Percentiles rank a stretch among this genome's conserved stretches.
phyloP scores from a whole-genome alignment of 2,329 filamentous ascomycete species.

The Hymenoscyphus linearis region DNA sequence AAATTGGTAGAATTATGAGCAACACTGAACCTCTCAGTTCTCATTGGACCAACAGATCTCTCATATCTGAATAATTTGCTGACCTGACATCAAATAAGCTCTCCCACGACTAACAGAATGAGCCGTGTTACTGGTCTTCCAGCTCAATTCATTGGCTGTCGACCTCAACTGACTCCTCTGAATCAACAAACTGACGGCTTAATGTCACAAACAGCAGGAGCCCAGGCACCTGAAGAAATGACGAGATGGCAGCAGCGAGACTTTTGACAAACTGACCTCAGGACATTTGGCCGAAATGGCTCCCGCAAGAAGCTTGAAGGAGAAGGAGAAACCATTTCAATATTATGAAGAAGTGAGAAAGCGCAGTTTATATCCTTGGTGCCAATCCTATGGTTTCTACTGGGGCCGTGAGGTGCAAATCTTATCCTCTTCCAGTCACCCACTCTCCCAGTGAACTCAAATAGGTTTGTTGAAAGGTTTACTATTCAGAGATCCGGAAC shows the following conservation, averaged over 20 bases:
- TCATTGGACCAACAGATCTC: neutral
- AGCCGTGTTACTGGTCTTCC: neutral
- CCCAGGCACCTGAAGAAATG: neutral
- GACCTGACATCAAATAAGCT: neutral
- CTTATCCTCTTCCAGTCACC: neutral
- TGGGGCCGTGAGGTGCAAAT: neutral
- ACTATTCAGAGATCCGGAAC: neutral
- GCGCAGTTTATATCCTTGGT: neutral
- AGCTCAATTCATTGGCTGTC: neutral
- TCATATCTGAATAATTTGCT: neutral
- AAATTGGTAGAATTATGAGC: neutral
- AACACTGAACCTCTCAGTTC: neutral
- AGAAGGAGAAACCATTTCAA: neutral
- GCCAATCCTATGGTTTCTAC: neutral
- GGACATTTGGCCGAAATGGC: neutral
- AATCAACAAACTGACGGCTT: neutral
- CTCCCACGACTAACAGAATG: neutral
- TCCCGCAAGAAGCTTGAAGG: neutral
- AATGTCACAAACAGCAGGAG: neutral
- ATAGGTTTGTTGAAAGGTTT: neutral
- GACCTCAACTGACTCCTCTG: neutral
- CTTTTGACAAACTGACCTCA: neutral
- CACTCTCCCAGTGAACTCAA: neutral
- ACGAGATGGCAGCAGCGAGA: neutral
- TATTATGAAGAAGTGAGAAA: neutral